Percentiles rank a stretch among this genome's conserved stretches.
These are phyloP conservation scores for Juglanconis oblonga DNA, from an alignment of 2,329 filamentous ascomycete species.

Conservation along the genomic window DNA sequence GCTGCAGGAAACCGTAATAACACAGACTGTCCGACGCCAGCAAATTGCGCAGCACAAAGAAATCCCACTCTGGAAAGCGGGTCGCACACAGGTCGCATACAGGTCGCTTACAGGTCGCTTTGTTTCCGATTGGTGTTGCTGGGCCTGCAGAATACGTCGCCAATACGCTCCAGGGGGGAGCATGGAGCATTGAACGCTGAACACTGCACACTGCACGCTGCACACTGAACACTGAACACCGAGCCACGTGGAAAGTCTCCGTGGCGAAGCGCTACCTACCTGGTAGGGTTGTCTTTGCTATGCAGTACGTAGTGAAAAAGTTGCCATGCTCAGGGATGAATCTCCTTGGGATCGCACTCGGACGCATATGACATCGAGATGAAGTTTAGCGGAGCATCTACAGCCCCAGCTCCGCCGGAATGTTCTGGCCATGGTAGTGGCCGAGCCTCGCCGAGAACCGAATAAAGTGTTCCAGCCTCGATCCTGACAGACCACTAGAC, in stretches of 20 bases:
- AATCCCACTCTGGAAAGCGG: not conserved
- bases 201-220: too few species aligned
- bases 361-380: not conserved
- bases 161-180: not conserved
- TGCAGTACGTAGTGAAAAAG: not conserved
- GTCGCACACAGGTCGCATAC: not conserved
- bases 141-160: not conserved
- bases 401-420: too few species aligned
- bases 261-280: not conserved
- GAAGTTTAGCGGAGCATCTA: not conserved
- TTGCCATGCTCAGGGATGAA: not conserved
- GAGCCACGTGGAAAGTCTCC: too few species aligned
- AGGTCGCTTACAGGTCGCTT: not conserved
- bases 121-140: not conserved
- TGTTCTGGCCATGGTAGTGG: too few species aligned
- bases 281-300: not conserved
- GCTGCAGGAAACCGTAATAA: not conserved
- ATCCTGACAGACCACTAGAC: too few species aligned
- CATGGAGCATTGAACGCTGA: not conserved
- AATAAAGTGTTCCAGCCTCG: not conserved
- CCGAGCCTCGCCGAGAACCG: too few species aligned
- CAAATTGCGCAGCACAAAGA: not conserved
- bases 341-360: not conserved
- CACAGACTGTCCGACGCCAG: not conserved
- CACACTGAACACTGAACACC: too few species aligned